A percentile compares a stretch with the other conserved stretches of the same genome.
Evolutionary conservation across 2,329 filamentous ascomycete species (phyloP).

Genomic region (Trematosphaeria pertusa): DNA sequence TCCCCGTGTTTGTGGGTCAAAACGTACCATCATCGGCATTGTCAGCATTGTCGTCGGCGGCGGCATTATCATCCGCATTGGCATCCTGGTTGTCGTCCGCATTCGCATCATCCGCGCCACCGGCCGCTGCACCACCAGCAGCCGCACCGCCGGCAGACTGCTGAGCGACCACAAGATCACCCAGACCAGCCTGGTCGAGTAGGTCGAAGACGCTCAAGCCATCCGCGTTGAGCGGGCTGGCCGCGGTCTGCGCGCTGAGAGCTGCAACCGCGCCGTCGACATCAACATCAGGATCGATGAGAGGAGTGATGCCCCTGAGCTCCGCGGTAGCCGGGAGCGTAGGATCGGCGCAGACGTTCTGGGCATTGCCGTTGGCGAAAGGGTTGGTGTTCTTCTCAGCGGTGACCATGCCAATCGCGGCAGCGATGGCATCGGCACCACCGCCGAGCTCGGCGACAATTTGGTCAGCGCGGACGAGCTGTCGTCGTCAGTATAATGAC

Average conservation of each 20-base stretch:
- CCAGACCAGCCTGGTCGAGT: conserved; percentile 67
- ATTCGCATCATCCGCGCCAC: conserved; percentile 17
- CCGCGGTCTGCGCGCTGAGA: conserved; percentile 61
- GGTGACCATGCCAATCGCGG: conserved; percentile 68
- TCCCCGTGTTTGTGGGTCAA: no score
- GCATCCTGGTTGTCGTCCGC: conserved; percentile 15
- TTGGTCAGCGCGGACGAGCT: conserved; percentile 69
- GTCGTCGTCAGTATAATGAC: conserved; percentile 26
- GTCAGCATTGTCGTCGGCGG: conserved; percentile 11
- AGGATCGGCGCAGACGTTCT: conserved; percentile 68
- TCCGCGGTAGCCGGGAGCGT: conserved; percentile 65
- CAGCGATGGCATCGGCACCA: conserved; percentile 65
- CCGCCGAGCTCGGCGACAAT: conserved; percentile 68
- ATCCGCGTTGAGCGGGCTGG: conserved; percentile 62
- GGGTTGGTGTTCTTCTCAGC: conserved; percentile 79
- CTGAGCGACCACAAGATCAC: conserved; percentile 62
- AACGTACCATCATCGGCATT: no score
- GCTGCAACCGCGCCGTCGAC: conserved; percentile 66
- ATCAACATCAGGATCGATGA: conserved; percentile 69
- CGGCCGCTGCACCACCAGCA: conserved; percentile 34
- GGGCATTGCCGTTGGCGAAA: conserved; percentile 64
- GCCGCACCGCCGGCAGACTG: conserved; percentile 46
- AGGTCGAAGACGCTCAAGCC: conserved; percentile 73
- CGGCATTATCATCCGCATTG: conserved; percentile 8
- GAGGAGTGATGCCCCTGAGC: conserved; percentile 71